phyloP scores from a whole-genome alignment of 768 basidiomycete genomes.

The Collybiopsis confluens region DNA sequence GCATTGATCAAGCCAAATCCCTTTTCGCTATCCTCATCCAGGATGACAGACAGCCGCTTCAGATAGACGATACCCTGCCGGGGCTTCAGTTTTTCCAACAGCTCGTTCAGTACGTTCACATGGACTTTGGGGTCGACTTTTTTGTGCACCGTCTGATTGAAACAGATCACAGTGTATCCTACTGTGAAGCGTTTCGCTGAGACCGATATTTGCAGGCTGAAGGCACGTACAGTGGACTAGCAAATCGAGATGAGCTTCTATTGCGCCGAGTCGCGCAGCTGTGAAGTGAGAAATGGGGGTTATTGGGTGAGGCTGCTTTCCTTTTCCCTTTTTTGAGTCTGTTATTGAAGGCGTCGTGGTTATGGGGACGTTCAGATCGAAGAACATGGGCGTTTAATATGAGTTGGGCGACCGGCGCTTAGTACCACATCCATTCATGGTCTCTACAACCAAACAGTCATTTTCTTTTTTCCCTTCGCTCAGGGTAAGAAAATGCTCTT shows the following conservation, averaged over 20 bases:
- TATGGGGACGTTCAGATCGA: conserved; percentile 64
- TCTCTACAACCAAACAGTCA: too few species aligned
- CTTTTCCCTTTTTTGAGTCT: conserved; percentile 55
- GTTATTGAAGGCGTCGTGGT: conserved; percentile 24
- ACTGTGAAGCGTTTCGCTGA: conserved; percentile 41
- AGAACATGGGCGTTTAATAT: conserved; percentile 51
- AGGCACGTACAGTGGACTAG: conserved; percentile 63
- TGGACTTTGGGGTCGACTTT: conserved; percentile 71
- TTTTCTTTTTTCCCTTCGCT: background rate
- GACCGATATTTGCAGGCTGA: background rate
- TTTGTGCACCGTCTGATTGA: conserved; percentile 69
- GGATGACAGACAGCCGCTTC: conserved; percentile 73
- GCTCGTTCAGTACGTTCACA: conserved; percentile 53
- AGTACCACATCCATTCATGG: too few species aligned
- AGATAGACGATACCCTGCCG: conserved; percentile 61
- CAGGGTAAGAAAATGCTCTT: conserved; percentile 22
- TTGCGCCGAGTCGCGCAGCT: conserved; percentile 48
- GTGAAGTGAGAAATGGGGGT: conserved; percentile 34
- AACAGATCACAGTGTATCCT: conserved; percentile 79
- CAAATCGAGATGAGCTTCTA: conserved; percentile 65
- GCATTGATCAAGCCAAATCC: conserved; percentile 75
- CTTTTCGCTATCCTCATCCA: conserved; percentile 83
- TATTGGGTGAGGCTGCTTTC: conserved; percentile 39
- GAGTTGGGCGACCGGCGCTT: too few species aligned
- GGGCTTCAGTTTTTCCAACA: conserved; percentile 57